Evolutionary conservation across 768 basidiomycete species (phyloP), one percentile per base, ranked within the genome.

Genomic region (Tulasnella sp.): DNA sequence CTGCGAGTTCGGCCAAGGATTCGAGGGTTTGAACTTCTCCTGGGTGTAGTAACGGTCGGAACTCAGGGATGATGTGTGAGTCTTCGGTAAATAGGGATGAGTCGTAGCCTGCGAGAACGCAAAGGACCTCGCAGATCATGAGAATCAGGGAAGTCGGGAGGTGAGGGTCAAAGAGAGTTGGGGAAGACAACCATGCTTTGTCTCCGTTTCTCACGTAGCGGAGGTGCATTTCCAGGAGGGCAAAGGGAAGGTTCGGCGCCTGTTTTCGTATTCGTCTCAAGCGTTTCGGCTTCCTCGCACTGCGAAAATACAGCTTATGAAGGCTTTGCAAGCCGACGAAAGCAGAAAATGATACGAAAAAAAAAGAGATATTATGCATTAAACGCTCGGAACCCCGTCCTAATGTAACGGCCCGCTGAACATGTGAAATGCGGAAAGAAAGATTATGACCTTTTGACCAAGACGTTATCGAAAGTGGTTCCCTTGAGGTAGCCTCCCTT

Each of bases 41-140:
- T 2, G 94, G 94, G 77, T 97, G 94, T 3, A 97, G 86, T 17
- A 94, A 86, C 3, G 87, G 83, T 6, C 79, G 77, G 76, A 94
- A 89, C 0, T 88, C 84, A 5, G 90, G 86, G 0, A 77, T 88
- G 85, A 47, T 91, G 17, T 71, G 67, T 39, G 42, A 47, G n/a
- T 75, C 52, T 12, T 75, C 26, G 8, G 47, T 84, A 80, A 97
- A 94, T 67, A 97, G 83, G 1, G 92, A 91, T 0, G 95, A 95
- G 5, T 87, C 83, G 81, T 97, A 94, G 41, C 94, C 95, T 2
- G 91, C 88, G 64, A 97, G 88, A 69, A 95, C 84, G 72, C 95
- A 86, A 62, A 96, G 85, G 71, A 95, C 83, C 81, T 96, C 95
- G 76, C 93, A 89, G 75, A 95, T 91, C 94, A 95, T 94, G 8